Conservation (phyloP, 1,139 yeast genomes). For the Lodderomyces parapsilosis region DNA sequence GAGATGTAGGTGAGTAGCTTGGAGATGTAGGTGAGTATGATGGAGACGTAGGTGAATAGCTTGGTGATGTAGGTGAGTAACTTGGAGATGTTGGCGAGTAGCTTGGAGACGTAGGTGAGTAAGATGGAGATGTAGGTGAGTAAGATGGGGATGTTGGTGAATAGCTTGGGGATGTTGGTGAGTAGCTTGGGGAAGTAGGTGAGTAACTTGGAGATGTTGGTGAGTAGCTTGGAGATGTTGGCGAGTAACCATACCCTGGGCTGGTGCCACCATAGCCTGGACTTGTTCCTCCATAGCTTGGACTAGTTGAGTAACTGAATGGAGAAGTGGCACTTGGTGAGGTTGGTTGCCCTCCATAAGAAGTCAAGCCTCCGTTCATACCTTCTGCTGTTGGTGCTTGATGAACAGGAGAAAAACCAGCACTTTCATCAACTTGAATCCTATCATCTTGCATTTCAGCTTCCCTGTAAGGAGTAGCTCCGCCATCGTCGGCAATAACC, state of each 20-base stretch:
- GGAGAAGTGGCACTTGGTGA: slow-evolving; percentile 58
- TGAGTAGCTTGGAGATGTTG: slow-evolving; percentile 61
- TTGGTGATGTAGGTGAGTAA: slow-evolving; percentile 70
- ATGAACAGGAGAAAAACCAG: slow-evolving; percentile 92
- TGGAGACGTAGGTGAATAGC: slow-evolving; percentile 68
- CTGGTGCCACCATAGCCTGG: slow-evolving; percentile 61
- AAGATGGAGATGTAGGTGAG: slow-evolving; percentile 70
- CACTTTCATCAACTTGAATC: slow-evolving; percentile 75
- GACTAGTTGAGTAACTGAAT: slow-evolving; percentile 60
- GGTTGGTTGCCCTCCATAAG: slow-evolving; percentile 74
- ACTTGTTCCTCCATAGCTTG: slow-evolving; percentile 53
- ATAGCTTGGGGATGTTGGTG: slow-evolving; percentile 59
- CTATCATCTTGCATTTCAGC: slow-evolving; percentile 77
- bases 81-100: slow-evolving; percentile 65
- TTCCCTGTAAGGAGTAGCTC: slow-evolving; percentile 91
- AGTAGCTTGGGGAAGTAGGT: slow-evolving; percentile 65
- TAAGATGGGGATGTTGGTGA: slow-evolving; percentile 64
- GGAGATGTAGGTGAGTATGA: slow-evolving; percentile 53
- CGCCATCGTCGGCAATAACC: slow-evolving; percentile 61
- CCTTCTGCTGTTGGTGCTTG: slow-evolving; percentile 82
- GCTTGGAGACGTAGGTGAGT: slow-evolving; percentile 66
- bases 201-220: slow-evolving; percentile 73
- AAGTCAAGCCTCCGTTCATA: slow-evolving; percentile 88
- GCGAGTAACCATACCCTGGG: slow-evolving; percentile 65
- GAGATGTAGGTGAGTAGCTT: slow-evolving; percentile 34